Evolutionary conservation across 2,329 filamentous ascomycete species (phyloP).

Genomic region (Salinomyces thailandicus): DNA sequence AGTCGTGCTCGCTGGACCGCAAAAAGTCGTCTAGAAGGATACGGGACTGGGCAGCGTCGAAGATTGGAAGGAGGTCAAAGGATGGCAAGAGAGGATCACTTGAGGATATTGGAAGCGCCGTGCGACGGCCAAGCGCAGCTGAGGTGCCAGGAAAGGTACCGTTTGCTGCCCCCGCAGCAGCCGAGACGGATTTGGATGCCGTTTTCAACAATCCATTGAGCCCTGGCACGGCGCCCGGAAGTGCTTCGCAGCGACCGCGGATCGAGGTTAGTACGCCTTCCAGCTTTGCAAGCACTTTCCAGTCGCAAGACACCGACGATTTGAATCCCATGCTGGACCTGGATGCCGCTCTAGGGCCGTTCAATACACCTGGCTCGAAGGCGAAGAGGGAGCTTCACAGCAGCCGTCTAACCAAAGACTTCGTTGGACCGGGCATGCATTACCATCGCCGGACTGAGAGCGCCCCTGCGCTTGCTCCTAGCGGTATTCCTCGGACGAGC

Average conservation of each 20-base stretch:
- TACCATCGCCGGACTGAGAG: conserved; percentile 72
- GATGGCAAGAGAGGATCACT: conserved; percentile 23
- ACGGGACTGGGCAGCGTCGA: conserved; percentile 52
- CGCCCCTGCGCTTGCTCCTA: conserved; percentile 66
- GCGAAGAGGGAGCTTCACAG: conserved; percentile 64
- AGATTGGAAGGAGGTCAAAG: conserved; percentile 51
- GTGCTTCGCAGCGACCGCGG: conserved; percentile 5
- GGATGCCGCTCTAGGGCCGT: conserved; percentile 84
- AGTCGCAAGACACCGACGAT: conserved; percentile 38
- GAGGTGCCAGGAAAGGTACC: conserved; percentile 7
- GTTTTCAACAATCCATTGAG: conserved; percentile 15
- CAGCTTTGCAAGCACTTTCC: conserved; percentile 7
- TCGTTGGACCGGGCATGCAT: conserved; percentile 58
- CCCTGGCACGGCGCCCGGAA: conserved; percentile 1
- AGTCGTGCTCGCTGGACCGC: conserved; percentile 6
- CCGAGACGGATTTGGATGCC: conserved; percentile 25
- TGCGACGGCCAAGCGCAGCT: conserved; percentile 7
- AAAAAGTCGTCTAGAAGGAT: conserved; percentile 51
- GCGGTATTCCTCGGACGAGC: conserved; percentile 40
- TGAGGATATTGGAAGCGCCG: conserved; percentile 1
- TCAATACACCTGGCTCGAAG: conserved; percentile 72
- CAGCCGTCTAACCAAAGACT: conserved; percentile 59
- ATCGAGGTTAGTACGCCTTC: conserved; percentile 11
- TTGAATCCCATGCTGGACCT: conserved; percentile 81
- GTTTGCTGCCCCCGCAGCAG: conserved; percentile 7